Percentiles rank a stretch among this genome's conserved stretches.
These are phyloP conservation scores for Prunus davidiana DNA, from an alignment of 306 rosid genomes.

Conservation along the genomic window DNA sequence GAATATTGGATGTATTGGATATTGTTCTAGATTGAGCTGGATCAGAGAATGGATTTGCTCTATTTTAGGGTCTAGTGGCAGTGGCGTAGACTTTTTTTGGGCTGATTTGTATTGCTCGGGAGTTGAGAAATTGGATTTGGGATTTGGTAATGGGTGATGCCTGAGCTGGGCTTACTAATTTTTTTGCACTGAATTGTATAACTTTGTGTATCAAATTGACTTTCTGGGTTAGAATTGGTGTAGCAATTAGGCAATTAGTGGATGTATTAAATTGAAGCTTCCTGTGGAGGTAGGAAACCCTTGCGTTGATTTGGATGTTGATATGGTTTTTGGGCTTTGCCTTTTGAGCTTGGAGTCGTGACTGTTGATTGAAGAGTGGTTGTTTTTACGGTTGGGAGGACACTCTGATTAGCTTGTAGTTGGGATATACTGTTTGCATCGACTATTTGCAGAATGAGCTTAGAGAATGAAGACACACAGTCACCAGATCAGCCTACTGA, in stretches of 20 bases:
- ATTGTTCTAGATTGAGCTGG: slow-evolving; percentile 46
- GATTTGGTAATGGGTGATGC: slow-evolving; percentile 17
- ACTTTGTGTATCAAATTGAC: slow-evolving; percentile 1
- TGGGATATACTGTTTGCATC: slow-evolving; percentile 18
- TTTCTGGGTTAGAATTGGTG: slow-evolving; percentile 24
- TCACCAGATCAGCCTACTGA: slow-evolving; percentile 37
- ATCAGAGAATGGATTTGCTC: slow-evolving; percentile 42
- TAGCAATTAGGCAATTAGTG: slow-evolving; percentile 18
- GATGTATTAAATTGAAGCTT: slow-evolving; percentile 1
- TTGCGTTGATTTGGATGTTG: slow-evolving; percentile 8
- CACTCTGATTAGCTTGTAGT: slow-evolving; percentile 25
- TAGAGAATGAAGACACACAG: slow-evolving; percentile 46
- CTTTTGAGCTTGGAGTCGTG: slow-evolving; percentile 18
- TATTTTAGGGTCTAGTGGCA: slow-evolving; percentile 22
- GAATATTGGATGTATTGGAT: slow-evolving; percentile 19
- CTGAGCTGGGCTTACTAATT: slow-evolving; percentile 20
- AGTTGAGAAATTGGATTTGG: slow-evolving; percentile 27
- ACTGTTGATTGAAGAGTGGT: slow-evolving; percentile 24
- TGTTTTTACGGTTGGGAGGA: slow-evolving; percentile 24
- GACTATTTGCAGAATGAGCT: slow-evolving; percentile 62
- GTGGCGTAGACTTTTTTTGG: slow-evolving; percentile 9
- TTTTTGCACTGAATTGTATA: slow-evolving; percentile 17
- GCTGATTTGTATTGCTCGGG: slow-evolving; percentile 16
- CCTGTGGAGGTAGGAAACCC: background rate
- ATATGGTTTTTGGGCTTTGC: slow-evolving; percentile 10